Evolutionary conservation across 208 protist genomes (phyloP).

Genomic region (Herpetomonas samuelpessoai): DNA sequence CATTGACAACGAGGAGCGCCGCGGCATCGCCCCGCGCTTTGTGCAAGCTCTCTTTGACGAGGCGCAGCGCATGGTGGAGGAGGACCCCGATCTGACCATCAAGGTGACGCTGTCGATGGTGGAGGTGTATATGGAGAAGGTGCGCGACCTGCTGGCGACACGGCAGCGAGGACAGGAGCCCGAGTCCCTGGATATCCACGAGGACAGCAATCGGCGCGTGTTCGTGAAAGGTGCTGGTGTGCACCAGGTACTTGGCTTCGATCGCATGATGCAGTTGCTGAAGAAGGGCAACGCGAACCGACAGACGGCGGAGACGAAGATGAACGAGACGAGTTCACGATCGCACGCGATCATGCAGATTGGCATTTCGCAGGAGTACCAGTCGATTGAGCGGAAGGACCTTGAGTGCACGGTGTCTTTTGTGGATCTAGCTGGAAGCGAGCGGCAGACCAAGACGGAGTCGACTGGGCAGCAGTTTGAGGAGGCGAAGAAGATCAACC

Average conservation of each 20-base stretch:
- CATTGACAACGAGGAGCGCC: constrained; percentile 24
- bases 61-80: constrained; percentile 39
- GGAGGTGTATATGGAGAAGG: constrained; percentile 79
- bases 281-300: constrained; percentile 62
- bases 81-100: constrained; percentile 46
- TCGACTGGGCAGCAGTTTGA: constrained; percentile 75
- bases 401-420: constrained; percentile 66
- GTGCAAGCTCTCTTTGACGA: constrained; percentile 39
- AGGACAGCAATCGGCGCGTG: constrained; percentile 52
- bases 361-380: constrained; percentile 55
- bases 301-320: constrained; percentile 74
- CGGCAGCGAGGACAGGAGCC: constrained; percentile 69
- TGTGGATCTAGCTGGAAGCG: constrained; percentile 81
- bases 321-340: constrained; percentile 88
- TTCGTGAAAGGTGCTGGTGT: constrained; percentile 62
- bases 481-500: constrained; percentile 91
- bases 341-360: constrained; percentile 91
- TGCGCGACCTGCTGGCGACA: constrained; percentile 67
- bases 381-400: constrained; percentile 43
- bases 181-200: constrained; percentile 68
- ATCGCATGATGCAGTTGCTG: constrained; percentile 68
- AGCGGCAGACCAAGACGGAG: constrained; percentile 83
- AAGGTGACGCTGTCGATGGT: constrained; percentile 77
- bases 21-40: constrained; percentile 35
- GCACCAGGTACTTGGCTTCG: constrained; percentile 65